Evolutionary conservation across 1,284 basidiomycete species (phyloP).

Genomic region (Ganoderma resinaceum): DNA sequence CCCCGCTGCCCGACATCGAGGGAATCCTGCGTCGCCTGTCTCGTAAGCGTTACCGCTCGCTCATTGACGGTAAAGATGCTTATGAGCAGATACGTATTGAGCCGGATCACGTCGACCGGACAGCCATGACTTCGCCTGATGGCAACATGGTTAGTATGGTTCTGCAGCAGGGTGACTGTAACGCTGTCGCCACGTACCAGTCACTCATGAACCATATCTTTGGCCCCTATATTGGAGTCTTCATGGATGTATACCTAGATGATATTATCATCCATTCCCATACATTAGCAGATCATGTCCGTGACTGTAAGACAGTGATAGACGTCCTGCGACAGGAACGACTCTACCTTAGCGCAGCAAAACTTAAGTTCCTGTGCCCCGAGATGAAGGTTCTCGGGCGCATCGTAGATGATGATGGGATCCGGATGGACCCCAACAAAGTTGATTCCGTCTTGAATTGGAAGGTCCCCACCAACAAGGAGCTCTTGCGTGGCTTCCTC

Average conservation of each 20-base stretch:
- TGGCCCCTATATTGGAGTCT: not conserved
- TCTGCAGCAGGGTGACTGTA: not conserved
- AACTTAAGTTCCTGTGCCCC: slow-evolving; percentile 37
- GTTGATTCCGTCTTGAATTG: not conserved
- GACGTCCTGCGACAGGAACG: slow-evolving; percentile 31
- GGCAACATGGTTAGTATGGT: not conserved
- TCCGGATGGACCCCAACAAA: not conserved
- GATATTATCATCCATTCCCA: slow-evolving; percentile 37
- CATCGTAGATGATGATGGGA: slow-evolving; percentile 33
- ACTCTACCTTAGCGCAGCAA: slow-evolving; percentile 35
- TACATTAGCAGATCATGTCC: slow-evolving; percentile 36
- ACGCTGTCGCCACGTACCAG: slow-evolving; percentile 5
- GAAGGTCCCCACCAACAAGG: not conserved
- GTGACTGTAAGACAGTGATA: slow-evolving; percentile 33
- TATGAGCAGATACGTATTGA: slow-evolving; percentile 5
- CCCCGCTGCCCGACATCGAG: slow-evolving; percentile 4
- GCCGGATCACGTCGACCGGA: not conserved
- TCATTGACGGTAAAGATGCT: not conserved
- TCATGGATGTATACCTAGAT: slow-evolving; percentile 30
- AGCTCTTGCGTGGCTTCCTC: not conserved
- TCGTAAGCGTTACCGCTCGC: not conserved
- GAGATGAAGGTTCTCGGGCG: slow-evolving; percentile 41
- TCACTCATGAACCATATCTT: slow-evolving; percentile 4
- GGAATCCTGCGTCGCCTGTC: not conserved
- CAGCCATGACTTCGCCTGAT: slow-evolving; percentile 3